Evolutionary conservation across 805 yeast species (phyloP).

Genomic region (Cyberlindnera xylosilytica): DNA sequence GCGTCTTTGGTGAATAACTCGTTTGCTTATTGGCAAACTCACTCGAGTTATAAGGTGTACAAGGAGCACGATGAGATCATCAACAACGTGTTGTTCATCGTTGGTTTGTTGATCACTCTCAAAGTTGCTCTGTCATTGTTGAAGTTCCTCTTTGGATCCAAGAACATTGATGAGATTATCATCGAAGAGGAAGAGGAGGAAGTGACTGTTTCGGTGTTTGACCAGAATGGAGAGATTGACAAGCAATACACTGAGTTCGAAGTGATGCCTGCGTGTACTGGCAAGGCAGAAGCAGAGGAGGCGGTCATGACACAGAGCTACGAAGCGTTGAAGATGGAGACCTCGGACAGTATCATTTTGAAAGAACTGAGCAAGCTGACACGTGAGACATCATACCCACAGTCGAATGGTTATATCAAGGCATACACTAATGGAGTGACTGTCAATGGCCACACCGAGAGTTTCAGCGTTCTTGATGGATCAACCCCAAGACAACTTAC

Average conservation of each 20-base stretch:
- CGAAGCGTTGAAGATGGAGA: not conserved
- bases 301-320: slow-evolving; percentile 8
- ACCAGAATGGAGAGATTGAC: not conserved
- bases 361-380: slow-evolving; percentile 5
- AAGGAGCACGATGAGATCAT: slow-evolving; percentile 6
- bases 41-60: slow-evolving; percentile 11
- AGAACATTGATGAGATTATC: not conserved
- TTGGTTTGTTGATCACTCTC: slow-evolving; percentile 1
- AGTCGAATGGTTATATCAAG: too few relatives aligned
- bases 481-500: slow-evolving; percentile 13
- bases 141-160: not conserved
- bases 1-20: slow-evolving; percentile 1
- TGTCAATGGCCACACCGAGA: not conserved
- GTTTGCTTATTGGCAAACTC: slow-evolving; percentile 5
- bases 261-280: slow-evolving; percentile 14
- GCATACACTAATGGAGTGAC: not conserved
- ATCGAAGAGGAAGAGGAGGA: not conserved
- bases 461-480: slow-evolving; percentile 9
- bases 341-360: slow-evolving; percentile 2
- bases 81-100: slow-evolving; percentile 2
- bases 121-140: slow-evolving; percentile 4
- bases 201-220: not conserved
- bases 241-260: slow-evolving; percentile 14
- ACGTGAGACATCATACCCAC: not conserved
- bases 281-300: slow-evolving; percentile 15